Conservation (phyloP, 2,329 filamentous ascomycete species). For the Ophiostoma fasciatum region DNA sequence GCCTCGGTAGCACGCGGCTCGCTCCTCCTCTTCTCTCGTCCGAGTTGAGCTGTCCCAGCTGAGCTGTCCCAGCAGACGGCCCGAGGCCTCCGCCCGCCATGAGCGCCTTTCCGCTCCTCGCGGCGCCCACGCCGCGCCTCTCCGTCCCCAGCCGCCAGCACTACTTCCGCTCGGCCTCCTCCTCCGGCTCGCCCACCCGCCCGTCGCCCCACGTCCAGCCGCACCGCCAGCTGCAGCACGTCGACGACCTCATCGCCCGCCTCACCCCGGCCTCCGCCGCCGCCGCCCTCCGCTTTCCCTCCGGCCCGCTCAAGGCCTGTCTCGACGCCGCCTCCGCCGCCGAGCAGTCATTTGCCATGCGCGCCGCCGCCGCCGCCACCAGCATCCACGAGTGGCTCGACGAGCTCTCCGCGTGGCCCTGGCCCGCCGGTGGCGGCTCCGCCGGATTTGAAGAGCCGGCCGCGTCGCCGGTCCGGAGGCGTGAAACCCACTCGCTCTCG, state of each 20-base stretch:
- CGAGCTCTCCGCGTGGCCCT: slow-evolving; percentile 50
- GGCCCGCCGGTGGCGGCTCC: slow-evolving; percentile 33
- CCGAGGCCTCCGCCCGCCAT: too few species aligned
- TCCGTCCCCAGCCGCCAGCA: slow-evolving; percentile 23
- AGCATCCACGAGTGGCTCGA: slow-evolving; percentile 59
- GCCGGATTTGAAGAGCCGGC: slow-evolving; percentile 38
- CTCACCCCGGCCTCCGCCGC: slow-evolving; percentile 46
- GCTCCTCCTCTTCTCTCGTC: too few species aligned
- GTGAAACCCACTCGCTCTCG: neutral
- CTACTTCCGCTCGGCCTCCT: slow-evolving; percentile 21
- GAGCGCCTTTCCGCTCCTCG: slow-evolving; percentile 21
- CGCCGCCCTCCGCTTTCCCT: slow-evolving; percentile 41
- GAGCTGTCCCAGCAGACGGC: too few species aligned
- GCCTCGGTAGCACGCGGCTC: too few species aligned
- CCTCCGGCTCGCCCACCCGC: slow-evolving; percentile 33
- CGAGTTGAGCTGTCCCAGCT: too few species aligned
- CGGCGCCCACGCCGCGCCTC: slow-evolving; percentile 22
- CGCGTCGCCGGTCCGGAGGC: neutral
- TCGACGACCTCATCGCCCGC: slow-evolving; percentile 45
- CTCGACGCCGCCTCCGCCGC: slow-evolving; percentile 46
- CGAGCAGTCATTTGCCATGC: slow-evolving; percentile 57
- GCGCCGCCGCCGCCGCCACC: slow-evolving; percentile 54
- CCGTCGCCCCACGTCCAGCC: slow-evolving; percentile 34
- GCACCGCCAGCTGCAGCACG: slow-evolving; percentile 14
- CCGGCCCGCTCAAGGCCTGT: slow-evolving; percentile 38